Evolutionary conservation across 2,329 filamentous ascomycete species (phyloP).

Genomic region (Sporothrix inflata): DNA sequence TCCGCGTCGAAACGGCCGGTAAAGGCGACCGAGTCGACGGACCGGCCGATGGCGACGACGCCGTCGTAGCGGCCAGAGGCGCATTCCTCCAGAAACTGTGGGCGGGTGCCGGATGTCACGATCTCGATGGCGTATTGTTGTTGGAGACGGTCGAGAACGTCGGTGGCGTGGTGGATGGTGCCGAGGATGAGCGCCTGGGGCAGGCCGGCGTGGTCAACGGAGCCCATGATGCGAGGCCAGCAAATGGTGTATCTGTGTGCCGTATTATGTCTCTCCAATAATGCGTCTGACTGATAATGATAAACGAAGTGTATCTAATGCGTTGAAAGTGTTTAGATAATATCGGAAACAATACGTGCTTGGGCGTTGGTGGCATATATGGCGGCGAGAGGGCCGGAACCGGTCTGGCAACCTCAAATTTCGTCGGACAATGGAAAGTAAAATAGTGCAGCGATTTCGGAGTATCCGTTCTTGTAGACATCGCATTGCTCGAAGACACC

Average conservation of each 20-base stretch:
- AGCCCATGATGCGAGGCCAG: slow-evolving; percentile 38
- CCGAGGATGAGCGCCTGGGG: slow-evolving; percentile 13
- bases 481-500: too few species aligned
- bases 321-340: too few species aligned
- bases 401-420: too few species aligned
- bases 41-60: slow-evolving; percentile 24
- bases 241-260: slow-evolving; percentile 41
- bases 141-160: slow-evolving; percentile 42
- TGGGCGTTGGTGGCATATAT: too few species aligned
- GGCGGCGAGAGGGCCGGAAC: too few species aligned
- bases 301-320: too few species aligned
- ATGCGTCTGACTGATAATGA: too few species aligned
- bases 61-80: slow-evolving; percentile 10
- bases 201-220: not conserved
- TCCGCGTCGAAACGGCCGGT: slow-evolving; percentile 23
- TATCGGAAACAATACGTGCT: too few species aligned
- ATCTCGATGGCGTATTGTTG: slow-evolving; percentile 51
- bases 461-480: too few species aligned
- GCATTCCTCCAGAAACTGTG: not conserved
- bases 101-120: slow-evolving; percentile 53
- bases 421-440: too few species aligned
- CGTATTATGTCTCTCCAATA: too few species aligned
- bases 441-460: too few species aligned
- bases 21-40: not conserved
- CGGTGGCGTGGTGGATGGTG: slow-evolving; percentile 2